Conservation (phyloP, 768 basidiomycete genomes). For the Holtermanniella nyarrowii region DNA sequence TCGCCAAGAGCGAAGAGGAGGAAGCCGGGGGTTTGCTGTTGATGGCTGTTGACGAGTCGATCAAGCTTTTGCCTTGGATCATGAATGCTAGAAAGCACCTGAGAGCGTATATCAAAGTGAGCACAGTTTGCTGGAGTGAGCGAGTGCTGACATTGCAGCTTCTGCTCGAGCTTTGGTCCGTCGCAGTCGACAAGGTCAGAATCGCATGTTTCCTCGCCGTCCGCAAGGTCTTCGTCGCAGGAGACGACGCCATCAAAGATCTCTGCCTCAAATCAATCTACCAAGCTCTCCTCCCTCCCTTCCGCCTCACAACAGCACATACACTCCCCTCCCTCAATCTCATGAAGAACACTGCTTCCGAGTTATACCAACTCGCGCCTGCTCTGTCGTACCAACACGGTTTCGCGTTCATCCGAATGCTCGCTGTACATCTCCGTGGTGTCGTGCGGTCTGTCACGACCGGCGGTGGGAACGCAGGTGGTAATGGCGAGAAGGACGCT, state of each 20-base stretch:
- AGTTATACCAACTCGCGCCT: conserved; percentile 66
- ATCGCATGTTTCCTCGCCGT: conserved; percentile 80
- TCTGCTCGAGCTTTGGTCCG: conserved; percentile 76
- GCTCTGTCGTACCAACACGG: conserved; percentile 67
- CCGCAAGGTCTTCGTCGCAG: conserved; percentile 62
- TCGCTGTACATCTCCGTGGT: conserved; percentile 77
- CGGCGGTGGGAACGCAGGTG: conserved; percentile 1
- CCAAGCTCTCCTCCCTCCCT: conserved; percentile 65
- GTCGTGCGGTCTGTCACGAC: conserved; percentile 27
- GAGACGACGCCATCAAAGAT: conserved; percentile 72
- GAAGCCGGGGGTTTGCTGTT: conserved; percentile 39
- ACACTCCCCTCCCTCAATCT: conserved; percentile 84
- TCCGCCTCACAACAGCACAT: conserved; percentile 73
- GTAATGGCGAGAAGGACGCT: conserved; percentile 53
- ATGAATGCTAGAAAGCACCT: conserved; percentile 72
- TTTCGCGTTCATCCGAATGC: conserved; percentile 87
- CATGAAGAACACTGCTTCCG: conserved; percentile 96
- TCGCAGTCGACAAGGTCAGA: conserved; percentile 65
- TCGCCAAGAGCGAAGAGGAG: conserved; percentile 12
- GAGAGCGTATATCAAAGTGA: conserved; percentile 75
- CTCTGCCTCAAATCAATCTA: conserved; percentile 85
- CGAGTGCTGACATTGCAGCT: conserved; percentile 46
- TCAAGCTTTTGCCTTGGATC: conserved; percentile 82
- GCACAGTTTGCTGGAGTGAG: not conserved
- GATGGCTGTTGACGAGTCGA: conserved; percentile 69